Conservation (phyloP, 495 filamentous ascomycete genomes). For the Hypoxylon perforatum region DNA sequence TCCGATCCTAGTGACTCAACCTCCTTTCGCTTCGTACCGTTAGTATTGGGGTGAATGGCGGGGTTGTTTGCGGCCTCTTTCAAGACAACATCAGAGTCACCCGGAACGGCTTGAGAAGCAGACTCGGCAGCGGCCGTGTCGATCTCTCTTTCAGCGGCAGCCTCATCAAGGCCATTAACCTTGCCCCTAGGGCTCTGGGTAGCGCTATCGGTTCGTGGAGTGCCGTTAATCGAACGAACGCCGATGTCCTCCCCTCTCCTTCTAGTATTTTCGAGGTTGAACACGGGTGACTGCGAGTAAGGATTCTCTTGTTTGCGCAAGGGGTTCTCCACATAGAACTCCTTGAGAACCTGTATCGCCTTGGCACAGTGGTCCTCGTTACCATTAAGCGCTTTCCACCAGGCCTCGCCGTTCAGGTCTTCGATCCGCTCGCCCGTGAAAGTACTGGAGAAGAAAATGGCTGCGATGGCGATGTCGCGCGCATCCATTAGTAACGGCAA, state of each 20-base stretch:
- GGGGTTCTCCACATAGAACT: slow-evolving; percentile 78
- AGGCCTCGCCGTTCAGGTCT: slow-evolving; percentile 80
- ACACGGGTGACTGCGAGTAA: slow-evolving; percentile 56
- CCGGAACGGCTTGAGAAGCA: slow-evolving; percentile 47
- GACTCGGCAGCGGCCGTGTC: slow-evolving; percentile 45
- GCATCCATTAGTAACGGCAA: slow-evolving; percentile 85
- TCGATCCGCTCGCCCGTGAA: slow-evolving; percentile 75
- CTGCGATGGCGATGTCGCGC: slow-evolving; percentile 82
- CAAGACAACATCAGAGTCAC: slow-evolving; percentile 57
- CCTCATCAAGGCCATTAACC: slow-evolving; percentile 46
- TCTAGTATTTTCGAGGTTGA: slow-evolving; percentile 59
- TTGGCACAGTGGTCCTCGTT: slow-evolving; percentile 69
- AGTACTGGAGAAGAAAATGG: slow-evolving; percentile 84
- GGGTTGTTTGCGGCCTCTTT: slow-evolving; percentile 61
- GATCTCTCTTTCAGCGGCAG: slow-evolving; percentile 45
- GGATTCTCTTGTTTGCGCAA: slow-evolving; percentile 56
- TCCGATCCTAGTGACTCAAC: slow-evolving; percentile 40
- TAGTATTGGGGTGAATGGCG: slow-evolving; percentile 48
- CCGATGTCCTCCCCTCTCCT: slow-evolving; percentile 53
- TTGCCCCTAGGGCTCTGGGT: slow-evolving; percentile 53
- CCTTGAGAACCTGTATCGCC: slow-evolving; percentile 76
- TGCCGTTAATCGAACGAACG: slow-evolving; percentile 48
- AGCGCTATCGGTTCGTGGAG: slow-evolving; percentile 50
- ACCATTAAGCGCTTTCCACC: slow-evolving; percentile 82
- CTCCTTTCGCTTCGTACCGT: slow-evolving; percentile 51